phyloP scores from a whole-genome alignment of 164 flowering plant species.

The Platanus orientalis region DNA sequence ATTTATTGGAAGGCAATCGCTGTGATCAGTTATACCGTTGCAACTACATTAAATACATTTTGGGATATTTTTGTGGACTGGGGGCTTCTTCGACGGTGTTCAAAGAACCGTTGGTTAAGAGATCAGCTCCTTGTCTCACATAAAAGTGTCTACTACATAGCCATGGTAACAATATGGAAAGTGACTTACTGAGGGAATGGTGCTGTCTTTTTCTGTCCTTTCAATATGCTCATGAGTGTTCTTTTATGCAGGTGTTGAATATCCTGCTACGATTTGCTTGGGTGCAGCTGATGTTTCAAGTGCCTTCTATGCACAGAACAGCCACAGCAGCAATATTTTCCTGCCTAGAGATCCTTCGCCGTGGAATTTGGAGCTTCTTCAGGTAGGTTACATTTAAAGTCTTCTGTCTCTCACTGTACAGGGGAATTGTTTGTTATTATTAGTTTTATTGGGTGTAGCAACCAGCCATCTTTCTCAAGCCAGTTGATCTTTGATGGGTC shows the following conservation, averaged over 20 bases:
- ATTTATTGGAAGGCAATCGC: constrained; percentile 47
- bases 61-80: constrained; percentile 57
- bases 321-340: constrained; percentile 40
- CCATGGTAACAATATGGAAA: constrained; percentile 36
- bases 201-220: too few species aligned
- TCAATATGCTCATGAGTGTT: too few species aligned
- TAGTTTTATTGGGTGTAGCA: too few species aligned
- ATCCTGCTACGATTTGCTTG: constrained; percentile 62
- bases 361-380: constrained; percentile 84
- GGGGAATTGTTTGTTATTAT: too few species aligned
- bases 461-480: too few species aligned
- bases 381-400: too few species aligned
- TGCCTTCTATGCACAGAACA: constrained; percentile 34
- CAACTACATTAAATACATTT: constrained; percentile 38
- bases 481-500: too few species aligned
- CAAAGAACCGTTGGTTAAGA: constrained; percentile 56
- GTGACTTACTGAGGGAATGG: too few species aligned
- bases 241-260: constrained; percentile 48
- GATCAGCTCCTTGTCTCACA: constrained; percentile 56
- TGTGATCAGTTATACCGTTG: constrained; percentile 41
- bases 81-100: constrained; percentile 41
- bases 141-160: constrained; percentile 50
- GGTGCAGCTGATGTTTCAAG: constrained; percentile 43
- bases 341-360: constrained; percentile 65
- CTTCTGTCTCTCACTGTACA: too few species aligned